Evolutionary conservation across 2,329 filamentous ascomycete genomes (phyloP), one percentile per base, ranked within the genome.

Genomic region (Xylariaceae sp.): DNA sequence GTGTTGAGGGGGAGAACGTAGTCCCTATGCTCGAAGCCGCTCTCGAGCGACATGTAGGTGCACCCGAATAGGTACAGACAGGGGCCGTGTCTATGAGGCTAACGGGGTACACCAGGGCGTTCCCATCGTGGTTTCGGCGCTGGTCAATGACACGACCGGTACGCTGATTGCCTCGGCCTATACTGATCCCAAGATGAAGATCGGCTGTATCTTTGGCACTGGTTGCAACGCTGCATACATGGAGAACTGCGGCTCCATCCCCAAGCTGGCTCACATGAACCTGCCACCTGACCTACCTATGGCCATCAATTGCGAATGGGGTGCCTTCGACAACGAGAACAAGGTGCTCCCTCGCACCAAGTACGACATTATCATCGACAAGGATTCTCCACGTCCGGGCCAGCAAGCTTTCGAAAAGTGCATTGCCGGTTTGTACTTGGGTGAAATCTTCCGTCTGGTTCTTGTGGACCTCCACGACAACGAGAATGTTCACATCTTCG

Each of bases 161-260:
- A 98, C 92, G 21, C 71, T 98, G 56, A 94, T 98, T 57, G 92
- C 92, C 45, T 97, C 90, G 17, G 84, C 88, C 19, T 98, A 98
- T 67, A 97, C 90, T n/a, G 89, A 98, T 60, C 70, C 82, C 31
- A 79, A 82, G 52, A 94, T 96, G 78, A 88, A 81, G 67, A 92
- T 97, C 56, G 92, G 92, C 40, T 96, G 90, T 66, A 98, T 98
- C 60, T 98, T 98, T 57, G 92, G 92, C 54, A 98, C 92, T 9
- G 92, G 92, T 43, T 96, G 92, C 69, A 98, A 98, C 58, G 92
- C 90, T 28, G 92, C 92, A 27, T 98, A 98, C 70, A 94, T 98
- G 85, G 92, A 98, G 66, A 68, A 94, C 57, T 86, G 79, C 49
- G 88, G 88, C 50, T 86, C 83, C 9, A 88, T 98, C 50, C 90